These are phyloP conservation scores for Aspergillus fumigatiaffinis DNA, from an alignment of 2,329 filamentous ascomycete genomes.

Conservation along the genomic window DNA sequence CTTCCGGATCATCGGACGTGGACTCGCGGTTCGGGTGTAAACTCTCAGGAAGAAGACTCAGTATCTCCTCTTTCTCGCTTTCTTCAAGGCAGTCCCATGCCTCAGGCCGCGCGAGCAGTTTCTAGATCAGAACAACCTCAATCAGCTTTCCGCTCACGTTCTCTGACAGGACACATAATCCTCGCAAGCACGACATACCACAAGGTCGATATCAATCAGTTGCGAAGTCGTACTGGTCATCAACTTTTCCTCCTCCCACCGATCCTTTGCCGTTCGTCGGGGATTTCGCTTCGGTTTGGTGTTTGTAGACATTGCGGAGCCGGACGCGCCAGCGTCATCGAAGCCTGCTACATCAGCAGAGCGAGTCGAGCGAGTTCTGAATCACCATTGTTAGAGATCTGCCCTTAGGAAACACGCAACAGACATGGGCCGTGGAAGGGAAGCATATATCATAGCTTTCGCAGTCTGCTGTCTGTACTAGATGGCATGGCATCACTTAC, in stretches of 20 bases:
- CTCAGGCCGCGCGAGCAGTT: slow-evolving; percentile 36
- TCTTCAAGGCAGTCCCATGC: slow-evolving; percentile 42
- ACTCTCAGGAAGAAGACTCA: slow-evolving; percentile 39
- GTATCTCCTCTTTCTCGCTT: slow-evolving; percentile 39
- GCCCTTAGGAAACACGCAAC: background rate
- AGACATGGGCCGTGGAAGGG: background rate
- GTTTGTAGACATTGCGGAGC: slow-evolving; percentile 26
- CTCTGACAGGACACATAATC: background rate
- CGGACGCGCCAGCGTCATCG: slow-evolving; percentile 20
- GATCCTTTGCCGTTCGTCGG: slow-evolving; percentile 30
- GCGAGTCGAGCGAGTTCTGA: slow-evolving; percentile 17
- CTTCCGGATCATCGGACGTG: slow-evolving; percentile 23
- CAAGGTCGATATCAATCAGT: slow-evolving; percentile 35
- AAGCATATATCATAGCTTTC: background rate
- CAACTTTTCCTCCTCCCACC: slow-evolving; percentile 37
- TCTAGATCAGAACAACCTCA: slow-evolving; percentile 22
- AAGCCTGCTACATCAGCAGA: slow-evolving; percentile 25
- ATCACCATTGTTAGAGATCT: slow-evolving; percentile 11
- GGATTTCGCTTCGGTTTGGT: slow-evolving; percentile 30
- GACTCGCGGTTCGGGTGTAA: slow-evolving; percentile 33
- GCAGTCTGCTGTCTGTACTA: background rate
- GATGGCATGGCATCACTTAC: slow-evolving; percentile 10
- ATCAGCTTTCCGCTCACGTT: background rate
- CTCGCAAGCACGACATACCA: slow-evolving; percentile 25
- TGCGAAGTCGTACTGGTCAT: slow-evolving; percentile 37